Percentiles rank a stretch among this genome's conserved stretches.
Conservation (phyloP, 164 flowering plant species). For the Macadamia integrifolia region DNA sequence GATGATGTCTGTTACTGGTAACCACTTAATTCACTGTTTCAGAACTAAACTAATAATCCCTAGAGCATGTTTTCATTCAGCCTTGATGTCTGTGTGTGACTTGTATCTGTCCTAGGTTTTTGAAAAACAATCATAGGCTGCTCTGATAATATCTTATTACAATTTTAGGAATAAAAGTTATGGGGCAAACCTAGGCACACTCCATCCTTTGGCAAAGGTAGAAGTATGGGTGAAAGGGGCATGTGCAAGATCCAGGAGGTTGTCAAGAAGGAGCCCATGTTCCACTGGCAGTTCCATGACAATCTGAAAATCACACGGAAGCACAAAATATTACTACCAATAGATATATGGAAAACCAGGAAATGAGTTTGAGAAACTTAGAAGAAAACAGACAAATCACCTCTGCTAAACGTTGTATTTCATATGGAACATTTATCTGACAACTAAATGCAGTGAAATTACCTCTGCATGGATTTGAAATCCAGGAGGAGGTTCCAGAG, state of each 20-base stretch:
- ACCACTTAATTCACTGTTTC: neutral
- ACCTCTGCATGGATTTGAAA: slow-evolving; percentile 93
- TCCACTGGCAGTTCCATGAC: slow-evolving; percentile 84
- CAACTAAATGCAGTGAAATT: neutral
- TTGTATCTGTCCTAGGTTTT: no score
- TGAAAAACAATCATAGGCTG: no score
- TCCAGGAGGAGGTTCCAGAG: slow-evolving; percentile 81
- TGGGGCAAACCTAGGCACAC: slow-evolving; percentile 57
- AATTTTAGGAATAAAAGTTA: neutral
- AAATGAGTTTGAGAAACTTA: no score
- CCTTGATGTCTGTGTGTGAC: no score
- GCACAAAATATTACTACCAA: neutral
- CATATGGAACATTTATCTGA: no score
- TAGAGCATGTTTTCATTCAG: no score
- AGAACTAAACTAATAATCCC: neutral
- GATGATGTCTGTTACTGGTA: neutral
- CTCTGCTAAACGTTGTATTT: no score
- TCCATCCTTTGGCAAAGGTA: slow-evolving; percentile 88
- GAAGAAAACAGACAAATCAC: no score
- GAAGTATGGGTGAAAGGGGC: slow-evolving; percentile 87
- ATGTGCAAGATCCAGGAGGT: slow-evolving; percentile 83
- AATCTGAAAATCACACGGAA: slow-evolving; percentile 31
- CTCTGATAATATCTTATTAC: neutral
- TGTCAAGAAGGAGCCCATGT: slow-evolving; percentile 77
- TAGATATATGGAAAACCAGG: neutral